Evolutionary conservation across 2,329 filamentous ascomycete genomes (phyloP), one percentile per base, ranked within the genome.

Genomic region (Monilinia polystroma): DNA sequence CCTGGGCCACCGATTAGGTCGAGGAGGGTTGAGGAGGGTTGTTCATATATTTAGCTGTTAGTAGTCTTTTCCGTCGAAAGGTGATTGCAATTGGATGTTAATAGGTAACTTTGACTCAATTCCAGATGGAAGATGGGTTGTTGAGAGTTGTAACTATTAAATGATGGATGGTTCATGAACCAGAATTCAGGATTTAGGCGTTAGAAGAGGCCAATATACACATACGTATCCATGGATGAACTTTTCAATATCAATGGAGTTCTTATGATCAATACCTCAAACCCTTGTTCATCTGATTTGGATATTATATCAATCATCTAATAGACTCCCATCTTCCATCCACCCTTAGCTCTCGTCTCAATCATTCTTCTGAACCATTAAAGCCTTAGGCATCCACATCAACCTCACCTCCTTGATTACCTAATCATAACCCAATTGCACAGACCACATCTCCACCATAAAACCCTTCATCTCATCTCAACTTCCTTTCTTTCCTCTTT

Each of bases 1-100:
- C 68, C 81, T 41, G 79, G 77, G 8, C 73, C 76, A 26, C 68
- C 77, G 1, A 81, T 81, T 60, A 70, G 79, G 62, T 71, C 81
- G 63, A 72, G 79, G 53, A 77, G 68, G 67, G 76, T 23, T 23
- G 23, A 23, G 23, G 23, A 23, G 23, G 23, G 23, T 76, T 52
- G 76, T 80, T 0, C 81, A 16, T 16, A 80, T 68, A 77, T 35
- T 35, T 35, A 5, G 32, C 74, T 14, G 75, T 76, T 7, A 80
- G 78, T 64, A 77, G 29, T 29, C 4, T 4, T 12, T 71, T 78
- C 56, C 73, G 77, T 56, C 72, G 75, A 38, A 75, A 78, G 71
- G 75, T 79, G 72, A 80, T 79, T 70, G 78, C 75, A 78, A 67
- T 70, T 79, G 20, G 67, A 77, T 63, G 72, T 80, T 12, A 76